Evolutionary conservation across 1,284 basidiomycete species (phyloP), one percentile per base, ranked within the genome.

Genomic region (Trametes polyzona): DNA sequence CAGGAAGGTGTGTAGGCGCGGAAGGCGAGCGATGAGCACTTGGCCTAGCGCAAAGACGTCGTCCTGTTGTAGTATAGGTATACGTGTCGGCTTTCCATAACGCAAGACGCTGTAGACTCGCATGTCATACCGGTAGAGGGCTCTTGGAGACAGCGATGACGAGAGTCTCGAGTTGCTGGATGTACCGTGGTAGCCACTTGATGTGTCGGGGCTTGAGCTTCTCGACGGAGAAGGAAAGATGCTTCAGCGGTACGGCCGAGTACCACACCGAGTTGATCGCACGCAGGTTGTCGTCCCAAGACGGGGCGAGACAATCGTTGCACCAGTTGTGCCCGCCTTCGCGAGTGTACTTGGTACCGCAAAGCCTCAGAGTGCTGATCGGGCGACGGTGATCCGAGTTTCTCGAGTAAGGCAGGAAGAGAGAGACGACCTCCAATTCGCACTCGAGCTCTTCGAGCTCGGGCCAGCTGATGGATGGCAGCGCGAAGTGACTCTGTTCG

Each of bases 1-100:
- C 6, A 50, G 43, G 14, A 54, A 24, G 12, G 47, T 58, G 43
- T 47, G 50, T 27, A 57, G 47, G 21, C 40, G 43, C 6, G 56
- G 56, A 4, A 43, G 35, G 11, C 9, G 26, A 7, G 27, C 19
- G 32, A 53, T 16, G n/a, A 53, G 6, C 12, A 4, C 2, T 7
- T 16, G 11, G 4, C 56, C 56, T 1, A 52, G 46, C 1, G 30
- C 44, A 9, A 26, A 19, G 11, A 56, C 48, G 3, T 37, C 14
- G 26, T 17, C 43, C 54, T 56, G 42, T 16, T n/a, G 3, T 16
- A 12, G 21, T 14, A 10, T 1, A 23, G 21, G 17, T 4, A 16
- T 3, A 35, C 12, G 14, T 14, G 12, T 33, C 26, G 7, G 9
- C 4, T 17, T 1, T 3, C 6, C 6, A 10, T 17, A 2, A 9